These are phyloP conservation scores for Mentha longifolia DNA, from an alignment of 257 asterid genomes.

Conservation along the genomic window DNA sequence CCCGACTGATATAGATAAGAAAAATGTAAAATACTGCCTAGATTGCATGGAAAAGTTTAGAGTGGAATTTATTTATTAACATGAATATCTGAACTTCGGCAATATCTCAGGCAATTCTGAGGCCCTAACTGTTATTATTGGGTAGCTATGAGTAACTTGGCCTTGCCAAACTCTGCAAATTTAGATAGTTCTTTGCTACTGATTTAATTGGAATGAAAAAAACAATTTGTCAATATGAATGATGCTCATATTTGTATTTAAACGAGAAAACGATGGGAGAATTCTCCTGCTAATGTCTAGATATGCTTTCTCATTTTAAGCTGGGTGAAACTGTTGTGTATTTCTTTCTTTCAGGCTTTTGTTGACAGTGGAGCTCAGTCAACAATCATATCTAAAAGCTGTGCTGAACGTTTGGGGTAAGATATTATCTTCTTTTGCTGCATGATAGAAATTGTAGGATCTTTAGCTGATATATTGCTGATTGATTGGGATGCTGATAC, in stretches of 20 bases:
- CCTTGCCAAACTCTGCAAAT: not conserved
- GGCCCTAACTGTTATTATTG: conserved; percentile 21
- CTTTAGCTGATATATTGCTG: conserved; percentile 25
- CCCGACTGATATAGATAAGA: conserved; percentile 18
- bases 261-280: not conserved
- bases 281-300: conserved; percentile 22
- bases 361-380: conserved; percentile 99
- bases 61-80: not conserved
- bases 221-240: conserved; percentile 18
- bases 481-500: conserved; percentile 17
- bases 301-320: conserved; percentile 22
- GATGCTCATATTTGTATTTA: not conserved
- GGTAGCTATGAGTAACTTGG: conserved; percentile 17
- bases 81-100: conserved; percentile 7
- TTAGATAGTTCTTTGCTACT: conserved; percentile 1
- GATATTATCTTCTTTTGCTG: conserved; percentile 31
- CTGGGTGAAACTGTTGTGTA: conserved; percentile 9
- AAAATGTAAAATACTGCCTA: not conserved
- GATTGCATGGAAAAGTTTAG: conserved; percentile 1
- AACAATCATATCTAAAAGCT: conserved; percentile 92
- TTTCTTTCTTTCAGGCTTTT: conserved; percentile 72
- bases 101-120: not conserved
- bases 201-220: conserved; percentile 18
- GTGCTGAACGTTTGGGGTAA: conserved; percentile 98
- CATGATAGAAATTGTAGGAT: not conserved